These are phyloP conservation scores for Lecanicillium sp. DNA, from an alignment of 2,329 filamentous ascomycete species.

Conservation along the genomic window DNA sequence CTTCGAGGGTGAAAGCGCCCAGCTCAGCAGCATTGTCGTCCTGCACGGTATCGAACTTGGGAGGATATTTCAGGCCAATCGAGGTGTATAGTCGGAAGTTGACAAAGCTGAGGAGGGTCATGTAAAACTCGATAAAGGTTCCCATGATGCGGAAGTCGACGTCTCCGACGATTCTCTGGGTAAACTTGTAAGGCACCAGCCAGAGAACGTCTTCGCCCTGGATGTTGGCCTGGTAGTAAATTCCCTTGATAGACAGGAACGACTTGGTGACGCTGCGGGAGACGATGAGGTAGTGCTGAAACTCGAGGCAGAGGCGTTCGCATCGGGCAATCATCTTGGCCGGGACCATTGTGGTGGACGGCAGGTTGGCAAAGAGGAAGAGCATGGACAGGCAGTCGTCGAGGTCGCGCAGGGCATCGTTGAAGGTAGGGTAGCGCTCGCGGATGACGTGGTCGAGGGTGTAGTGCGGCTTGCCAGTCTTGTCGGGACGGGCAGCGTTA, in stretches of 20 bases:
- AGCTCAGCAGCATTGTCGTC: slow-evolving; percentile 88
- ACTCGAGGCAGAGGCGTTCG: slow-evolving; percentile 88
- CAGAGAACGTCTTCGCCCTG: slow-evolving; percentile 95
- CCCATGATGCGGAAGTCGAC: slow-evolving; percentile 99
- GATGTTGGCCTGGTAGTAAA: slow-evolving; percentile 97
- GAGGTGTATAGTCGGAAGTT: slow-evolving; percentile 94
- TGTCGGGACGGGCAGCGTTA: slow-evolving; percentile 82
- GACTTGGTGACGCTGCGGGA: slow-evolving; percentile 90
- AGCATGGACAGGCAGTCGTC: slow-evolving; percentile 97
- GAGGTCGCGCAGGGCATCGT: slow-evolving; percentile 86
- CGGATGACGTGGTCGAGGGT: slow-evolving; percentile 95
- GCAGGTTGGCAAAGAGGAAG: slow-evolving; percentile 94
- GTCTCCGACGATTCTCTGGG: slow-evolving; percentile 86
- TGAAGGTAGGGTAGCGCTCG: slow-evolving; percentile 95
- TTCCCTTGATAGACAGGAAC: slow-evolving; percentile 97
- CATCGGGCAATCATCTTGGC: slow-evolving; percentile 94
- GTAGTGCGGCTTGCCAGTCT: slow-evolving; percentile 82
- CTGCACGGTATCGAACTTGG: slow-evolving; percentile 80
- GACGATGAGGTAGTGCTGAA: slow-evolving; percentile 93
- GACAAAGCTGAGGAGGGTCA: slow-evolving; percentile 88
- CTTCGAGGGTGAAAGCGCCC: slow-evolving; percentile 84
- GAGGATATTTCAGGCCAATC: slow-evolving; percentile 87
- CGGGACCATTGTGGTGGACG: slow-evolving; percentile 80
- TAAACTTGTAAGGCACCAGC: slow-evolving; percentile 97
- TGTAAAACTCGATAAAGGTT: slow-evolving; percentile 98